phyloP scores from a whole-genome alignment of 179 eudicot species.

The Beta macrorhiza region DNA sequence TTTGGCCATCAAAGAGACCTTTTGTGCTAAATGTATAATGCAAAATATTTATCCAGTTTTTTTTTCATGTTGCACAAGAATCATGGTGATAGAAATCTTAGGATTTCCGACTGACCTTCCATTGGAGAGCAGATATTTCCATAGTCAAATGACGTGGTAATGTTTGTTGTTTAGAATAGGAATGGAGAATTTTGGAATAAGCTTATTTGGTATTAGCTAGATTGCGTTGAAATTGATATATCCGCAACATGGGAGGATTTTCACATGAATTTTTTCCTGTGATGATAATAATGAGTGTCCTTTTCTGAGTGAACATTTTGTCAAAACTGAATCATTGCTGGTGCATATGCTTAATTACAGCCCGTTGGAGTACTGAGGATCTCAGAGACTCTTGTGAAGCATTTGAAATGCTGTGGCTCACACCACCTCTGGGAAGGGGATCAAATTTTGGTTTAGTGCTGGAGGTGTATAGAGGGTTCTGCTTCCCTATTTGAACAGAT shows the following conservation, averaged over 20 bases:
- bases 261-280: not conserved
- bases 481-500: not conserved
- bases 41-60: no score
- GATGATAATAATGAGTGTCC: not conserved
- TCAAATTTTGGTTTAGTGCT: not conserved
- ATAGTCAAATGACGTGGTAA: not conserved
- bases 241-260: not conserved
- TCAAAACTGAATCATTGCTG: not conserved
- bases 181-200: not conserved
- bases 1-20: not conserved
- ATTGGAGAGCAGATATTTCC: not conserved
- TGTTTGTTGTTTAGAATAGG: not conserved
- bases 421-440: not conserved
- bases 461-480: not conserved
- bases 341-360: not conserved
- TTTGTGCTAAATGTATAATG: not conserved
- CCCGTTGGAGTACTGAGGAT: not conserved
- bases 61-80: not conserved
- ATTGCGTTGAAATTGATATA: not conserved
- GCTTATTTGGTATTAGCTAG: not conserved
- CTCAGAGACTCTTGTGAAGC: not conserved
- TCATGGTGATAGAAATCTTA: slow-evolving; percentile 4
- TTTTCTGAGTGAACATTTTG: not conserved
- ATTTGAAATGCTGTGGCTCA: not conserved
- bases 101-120: not conserved